phyloP scores from a whole-genome alignment of 208 protist species.

The Acanthamoeba sp. region DNA sequence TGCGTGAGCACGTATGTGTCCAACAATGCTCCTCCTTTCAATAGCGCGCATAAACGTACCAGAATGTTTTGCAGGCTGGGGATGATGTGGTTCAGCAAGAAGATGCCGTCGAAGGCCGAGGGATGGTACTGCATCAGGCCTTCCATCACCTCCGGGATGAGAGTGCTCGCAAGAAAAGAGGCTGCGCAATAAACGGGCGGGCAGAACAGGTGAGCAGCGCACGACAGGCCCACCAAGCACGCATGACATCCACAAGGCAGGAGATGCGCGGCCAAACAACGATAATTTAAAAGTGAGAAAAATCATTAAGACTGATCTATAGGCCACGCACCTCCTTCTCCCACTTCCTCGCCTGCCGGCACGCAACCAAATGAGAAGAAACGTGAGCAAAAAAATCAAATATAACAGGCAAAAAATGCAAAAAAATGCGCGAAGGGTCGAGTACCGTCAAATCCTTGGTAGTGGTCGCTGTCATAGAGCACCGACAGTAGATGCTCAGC shows the following conservation, averaged over 20 bases:
- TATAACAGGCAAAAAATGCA: background rate
- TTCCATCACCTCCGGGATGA: background rate
- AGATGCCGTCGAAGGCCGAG: background rate
- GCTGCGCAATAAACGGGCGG: background rate
- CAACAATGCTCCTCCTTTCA: no score
- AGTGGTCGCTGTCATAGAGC: slow-evolving; percentile 17
- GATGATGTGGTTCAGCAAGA: background rate
- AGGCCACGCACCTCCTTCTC: background rate
- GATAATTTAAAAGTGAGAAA: background rate
- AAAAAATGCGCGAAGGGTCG: background rate
- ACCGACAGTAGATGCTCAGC: background rate
- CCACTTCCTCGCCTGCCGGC: background rate
- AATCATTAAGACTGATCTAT: background rate
- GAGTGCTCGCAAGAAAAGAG: background rate
- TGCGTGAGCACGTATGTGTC: background rate
- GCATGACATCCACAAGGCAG: no score
- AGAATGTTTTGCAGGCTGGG: background rate
- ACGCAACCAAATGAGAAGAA: background rate
- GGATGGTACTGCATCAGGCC: slow-evolving; percentile 35
- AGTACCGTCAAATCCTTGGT: background rate
- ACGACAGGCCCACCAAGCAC: no score
- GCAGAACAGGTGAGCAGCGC: no score
- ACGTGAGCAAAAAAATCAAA: background rate
- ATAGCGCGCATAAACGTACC: background rate
- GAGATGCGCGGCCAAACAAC: no score